Evolutionary conservation across 2,329 filamentous ascomycete species (phyloP), one percentile per base, ranked within the genome.

Genomic region (Diaporthe nobilis): DNA sequence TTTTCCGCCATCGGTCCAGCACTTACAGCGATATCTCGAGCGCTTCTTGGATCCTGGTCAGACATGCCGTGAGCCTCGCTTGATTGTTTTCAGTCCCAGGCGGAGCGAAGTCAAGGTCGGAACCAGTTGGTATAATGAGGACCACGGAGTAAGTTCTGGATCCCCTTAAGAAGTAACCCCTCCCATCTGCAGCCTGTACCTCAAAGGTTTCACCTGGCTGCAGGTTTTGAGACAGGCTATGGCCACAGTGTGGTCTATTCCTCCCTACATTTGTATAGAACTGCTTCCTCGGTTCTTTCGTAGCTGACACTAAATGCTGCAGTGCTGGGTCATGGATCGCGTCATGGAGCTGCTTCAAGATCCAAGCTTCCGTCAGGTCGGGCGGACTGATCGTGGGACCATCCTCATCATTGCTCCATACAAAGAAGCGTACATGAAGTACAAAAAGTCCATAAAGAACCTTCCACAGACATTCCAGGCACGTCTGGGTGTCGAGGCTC

Each of bases 341-440:
- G 81, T 81, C 0, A 61, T 75, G 17, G 77, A 79, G 47, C 79
- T 87, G 0, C 76, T 87, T 3, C 60, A 73, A 12, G 81, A 85
- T 51, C 31, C 77, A 0, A 49, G 78, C 0, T 86, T 86, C 49
- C 77, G 74, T 3, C 81, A 79, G 15, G 73, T 84, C 1, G 78
- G 79, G 1, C 77, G 80, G 10, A 37, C 76, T 2, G 51, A 76
- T 22, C 80, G 80, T 0, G 85, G 85, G 0, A 81, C 78, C 0
- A 81, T 87, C 31, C 81, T 87, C 78, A 82, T 87, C 5, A 79
- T 85, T 37, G 82, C 85, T 0, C 85, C 85, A 0, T 87, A 87
- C 73, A 83, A 82, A 15, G 79, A 82, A 0, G 82, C 85, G 0
- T 79, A 81, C 9, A 74, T 79, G 2, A 79, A 82, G 17, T 87